Base-by-base conservation (phyloP, 805 yeast species). In the Geotrichum ghanense region DNA sequence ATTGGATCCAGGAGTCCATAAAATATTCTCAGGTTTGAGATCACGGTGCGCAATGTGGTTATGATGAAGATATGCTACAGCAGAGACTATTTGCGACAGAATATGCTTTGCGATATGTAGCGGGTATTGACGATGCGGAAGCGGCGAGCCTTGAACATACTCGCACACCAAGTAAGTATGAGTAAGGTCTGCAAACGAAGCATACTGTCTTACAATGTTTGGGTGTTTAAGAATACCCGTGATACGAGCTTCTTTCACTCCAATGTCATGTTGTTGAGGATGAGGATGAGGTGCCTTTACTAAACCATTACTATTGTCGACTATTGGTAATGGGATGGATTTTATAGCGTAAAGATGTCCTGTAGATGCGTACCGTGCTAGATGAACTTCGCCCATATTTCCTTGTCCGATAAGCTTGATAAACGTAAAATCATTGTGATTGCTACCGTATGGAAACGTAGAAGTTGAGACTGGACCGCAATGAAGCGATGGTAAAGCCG, bases 131-230 rank as follows among this genome's bases (percentile, higher is more conserved):
- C 37, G 37, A 5, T n/a, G 37, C 52, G 92, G 76, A 83, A 92
- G 78, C 66, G 92, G 97, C 22, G 97, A 97, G 41, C 98, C 98
- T 25, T 90, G 82, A 17, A 92, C 95, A 61, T 86, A 90, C 62
- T 92, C 98, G 65, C 90, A 90, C 49, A 92, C 73, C 94, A 92
- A 87, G 66, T 92, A 92, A 67, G 84, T 90, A 63, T 92, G 97
- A 53, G 87, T 87, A 7, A 96, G 83, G 97, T 89, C 89, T 14
- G 95, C 83, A 51, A 88, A 87, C 72, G 90, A 87, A 65, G 90
- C 97, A 66, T 85, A 87, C 41, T 90, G 68, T 53, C 95, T 73
- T 62, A 97, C 88, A 45, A 92, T 88, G 62, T 80, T 87, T 1
- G 95, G 95, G 65, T 92, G 98, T 62, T 85, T 82, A 34, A 92